Evolutionary conservation across 2,329 filamentous ascomycete genomes (phyloP).

Genomic region (Fusarium miscanthi): DNA sequence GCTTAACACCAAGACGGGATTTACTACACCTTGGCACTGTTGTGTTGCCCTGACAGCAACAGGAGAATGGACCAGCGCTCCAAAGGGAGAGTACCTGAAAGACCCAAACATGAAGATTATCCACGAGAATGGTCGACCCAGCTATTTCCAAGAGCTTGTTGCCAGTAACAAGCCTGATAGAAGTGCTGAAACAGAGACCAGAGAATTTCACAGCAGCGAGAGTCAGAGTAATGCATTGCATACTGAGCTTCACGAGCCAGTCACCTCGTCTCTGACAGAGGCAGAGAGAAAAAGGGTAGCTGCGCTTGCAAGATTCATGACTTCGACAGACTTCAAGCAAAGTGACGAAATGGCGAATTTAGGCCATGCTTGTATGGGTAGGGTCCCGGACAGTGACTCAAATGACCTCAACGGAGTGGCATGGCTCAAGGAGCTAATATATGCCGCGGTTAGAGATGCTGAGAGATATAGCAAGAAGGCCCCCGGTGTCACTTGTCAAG

Average conservation of each 20-base stretch:
- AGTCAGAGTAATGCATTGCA: fast-evolving
- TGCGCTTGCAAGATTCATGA: not conserved
- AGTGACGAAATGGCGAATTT: fast-evolving
- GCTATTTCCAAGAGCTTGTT: not conserved
- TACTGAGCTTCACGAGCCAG: not conserved
- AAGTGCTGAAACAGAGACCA: fast-evolving
- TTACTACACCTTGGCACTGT: slow-evolving; percentile 50
- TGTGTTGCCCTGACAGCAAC: slow-evolving; percentile 1
- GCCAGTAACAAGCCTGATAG: fast-evolving
- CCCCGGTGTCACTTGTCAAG: not conserved
- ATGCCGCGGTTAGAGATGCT: not conserved
- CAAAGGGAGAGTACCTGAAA: slow-evolving; percentile 13
- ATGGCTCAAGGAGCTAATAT: not conserved
- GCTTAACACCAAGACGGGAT: slow-evolving; percentile 46
- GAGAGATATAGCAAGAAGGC: not conserved
- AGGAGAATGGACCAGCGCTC: slow-evolving; percentile 5
- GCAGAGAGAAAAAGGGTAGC: not conserved
- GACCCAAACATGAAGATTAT: slow-evolving; percentile 1
- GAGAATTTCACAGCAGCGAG: fast-evolving
- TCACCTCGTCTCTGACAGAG: not conserved
- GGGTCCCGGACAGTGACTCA: not conserved
- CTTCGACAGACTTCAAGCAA: not conserved
- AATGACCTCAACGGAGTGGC: not conserved
- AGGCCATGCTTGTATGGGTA: fast-evolving
- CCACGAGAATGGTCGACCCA: not conserved